A percentile compares a stretch with the other conserved stretches of the same genome.
Conservation (phyloP, 2,329 filamentous ascomycete genomes). For the Hypomyces rosellus region DNA sequence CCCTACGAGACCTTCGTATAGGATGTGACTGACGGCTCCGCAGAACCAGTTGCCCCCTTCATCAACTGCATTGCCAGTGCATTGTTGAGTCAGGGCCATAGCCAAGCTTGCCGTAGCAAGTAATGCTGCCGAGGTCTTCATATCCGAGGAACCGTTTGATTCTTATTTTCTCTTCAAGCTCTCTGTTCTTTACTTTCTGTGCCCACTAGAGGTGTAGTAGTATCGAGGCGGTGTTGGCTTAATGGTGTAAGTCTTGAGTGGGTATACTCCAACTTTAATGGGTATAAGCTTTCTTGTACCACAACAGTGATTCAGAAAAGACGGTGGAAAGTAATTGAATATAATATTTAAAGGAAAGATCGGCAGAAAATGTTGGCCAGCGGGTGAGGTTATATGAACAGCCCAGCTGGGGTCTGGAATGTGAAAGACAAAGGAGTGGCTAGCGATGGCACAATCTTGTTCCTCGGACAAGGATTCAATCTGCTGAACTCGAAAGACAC, state of each 20-base stretch:
- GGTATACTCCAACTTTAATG: too few relatives aligned
- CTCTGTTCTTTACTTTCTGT: not conserved
- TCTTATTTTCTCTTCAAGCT: not conserved
- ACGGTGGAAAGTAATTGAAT: not conserved
- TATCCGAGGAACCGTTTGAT: not conserved
- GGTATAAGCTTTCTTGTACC: too few relatives aligned
- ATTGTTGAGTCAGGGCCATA: constrained; percentile 29
- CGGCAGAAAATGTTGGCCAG: not conserved
- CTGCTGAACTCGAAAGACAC: not conserved
- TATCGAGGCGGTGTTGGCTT: not conserved
- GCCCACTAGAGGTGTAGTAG: not conserved
- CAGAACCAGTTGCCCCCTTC: constrained; percentile 60
- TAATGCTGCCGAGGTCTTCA: constrained; percentile 11
- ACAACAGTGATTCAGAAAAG: not conserved
- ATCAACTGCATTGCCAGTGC: constrained; percentile 27
- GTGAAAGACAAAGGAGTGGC: constrained; percentile 16
- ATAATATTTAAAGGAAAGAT: not conserved
- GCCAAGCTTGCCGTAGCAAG: constrained; percentile 25
- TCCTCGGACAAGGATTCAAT: not conserved
- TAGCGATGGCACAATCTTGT: constrained; percentile 2
- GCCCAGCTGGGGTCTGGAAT: constrained; percentile 10
- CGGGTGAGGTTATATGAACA: constrained; percentile 6
- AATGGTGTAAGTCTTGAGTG: not conserved
- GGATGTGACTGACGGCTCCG: constrained; percentile 56
- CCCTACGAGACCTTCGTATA: constrained; percentile 57